Evolutionary conservation across 805 yeast species (phyloP), one percentile per base, ranked within the genome.

Genomic region (Candida xyloterini): DNA sequence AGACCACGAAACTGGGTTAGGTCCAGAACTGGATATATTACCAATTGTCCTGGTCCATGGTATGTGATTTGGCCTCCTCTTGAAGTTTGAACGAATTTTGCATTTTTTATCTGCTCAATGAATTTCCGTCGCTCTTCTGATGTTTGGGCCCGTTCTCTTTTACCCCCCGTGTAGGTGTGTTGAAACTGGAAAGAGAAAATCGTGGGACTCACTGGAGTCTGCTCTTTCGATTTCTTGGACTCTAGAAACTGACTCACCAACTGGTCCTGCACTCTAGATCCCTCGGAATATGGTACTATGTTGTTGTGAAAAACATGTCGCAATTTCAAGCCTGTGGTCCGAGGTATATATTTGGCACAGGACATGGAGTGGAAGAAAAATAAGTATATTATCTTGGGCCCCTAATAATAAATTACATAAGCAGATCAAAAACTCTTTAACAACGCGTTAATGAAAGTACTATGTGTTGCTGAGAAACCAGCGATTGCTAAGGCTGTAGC

Each of bases 391-490:
- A 4, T 25, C 11, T 15, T 31, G 8, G n/a, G 18, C 10, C 13
- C 11, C n/a, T 13, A 13, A 13, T 2, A 30, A 18, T 25, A 14
- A 16, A 20, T 38, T 26, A 38, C 42, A 38, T 38, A 38, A 38
- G 21, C 42, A 16, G 32, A 32, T 31, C 32, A 22, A 31, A 32
- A 38, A 14, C 23, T 31, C 33, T 32, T 18, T n/a, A n/a, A 18
- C 20, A 15, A 38, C 42, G 38, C 42, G 38, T 33, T 23, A 84
- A 84, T 86, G 93, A 80, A 68, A 50, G 77, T 93, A 4, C 75
- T 93, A 33, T 91, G 97, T 65, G 96, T 93, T 41, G 99, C 99
- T 2, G 99, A 93, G 66, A 93, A 93, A 64, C 95, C 95, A 41
- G 86, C 96, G 1, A 93, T 93, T 34, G 95, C 97, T 3, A 87